Conservation (phyloP, 2,329 filamentous ascomycete genomes). For the Colletotrichum trifolii region DNA sequence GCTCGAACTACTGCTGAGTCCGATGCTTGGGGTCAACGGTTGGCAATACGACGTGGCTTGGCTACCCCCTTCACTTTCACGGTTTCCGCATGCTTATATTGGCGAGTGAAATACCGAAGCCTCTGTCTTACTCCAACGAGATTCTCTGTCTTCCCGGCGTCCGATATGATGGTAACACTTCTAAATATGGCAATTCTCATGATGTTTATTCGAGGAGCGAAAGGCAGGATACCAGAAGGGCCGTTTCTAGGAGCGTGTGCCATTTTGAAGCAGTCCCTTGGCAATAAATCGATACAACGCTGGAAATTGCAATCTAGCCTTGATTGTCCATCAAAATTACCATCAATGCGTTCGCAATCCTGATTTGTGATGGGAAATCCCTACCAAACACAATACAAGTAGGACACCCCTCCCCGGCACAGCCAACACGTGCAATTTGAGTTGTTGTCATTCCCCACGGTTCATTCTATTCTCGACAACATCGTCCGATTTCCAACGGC, state of each 20-base stretch:
- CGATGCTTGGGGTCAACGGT: neutral
- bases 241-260: too few relatives aligned
- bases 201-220: neutral
- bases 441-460: neutral
- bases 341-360: too few relatives aligned
- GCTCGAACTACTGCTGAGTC: neutral
- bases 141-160: slow-evolving; percentile 12
- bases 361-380: neutral
- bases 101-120: too few relatives aligned
- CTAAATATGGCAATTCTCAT: slow-evolving; percentile 2
- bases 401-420: neutral
- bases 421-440: too few relatives aligned
- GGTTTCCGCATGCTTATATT: too few relatives aligned
- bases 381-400: slow-evolving; percentile 8
- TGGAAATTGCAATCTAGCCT: slow-evolving; percentile 30
- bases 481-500: too few relatives aligned
- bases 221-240: too few relatives aligned
- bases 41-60: slow-evolving; percentile 9
- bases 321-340: slow-evolving; percentile 5
- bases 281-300: slow-evolving; percentile 16
- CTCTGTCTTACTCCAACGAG: neutral
- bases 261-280: too few relatives aligned
- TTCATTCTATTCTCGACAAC: neutral
- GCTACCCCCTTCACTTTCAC: too few relatives aligned
- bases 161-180: neutral